phyloP scores from a whole-genome alignment of 1,284 basidiomycete species.

The Polyporus tsugae region DNA sequence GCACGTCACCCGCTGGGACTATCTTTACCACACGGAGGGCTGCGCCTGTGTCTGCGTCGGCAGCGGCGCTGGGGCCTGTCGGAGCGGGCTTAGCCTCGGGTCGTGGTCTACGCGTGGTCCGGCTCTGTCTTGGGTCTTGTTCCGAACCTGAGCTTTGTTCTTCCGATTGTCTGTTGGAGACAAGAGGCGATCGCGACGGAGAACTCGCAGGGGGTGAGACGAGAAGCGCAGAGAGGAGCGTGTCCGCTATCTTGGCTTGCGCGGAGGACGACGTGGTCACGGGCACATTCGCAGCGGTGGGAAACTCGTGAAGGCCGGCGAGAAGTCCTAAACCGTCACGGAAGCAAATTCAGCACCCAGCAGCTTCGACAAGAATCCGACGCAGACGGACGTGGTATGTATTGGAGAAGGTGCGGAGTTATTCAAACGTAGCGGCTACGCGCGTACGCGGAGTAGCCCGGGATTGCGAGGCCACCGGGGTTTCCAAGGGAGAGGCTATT shows the following conservation, averaged over 20 bases:
- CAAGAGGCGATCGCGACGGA: constrained; percentile 1
- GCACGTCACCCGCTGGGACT: constrained; percentile 66
- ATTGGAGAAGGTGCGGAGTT: neutral
- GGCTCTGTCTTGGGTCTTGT: constrained; percentile 6
- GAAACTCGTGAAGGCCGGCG: constrained; percentile 89
- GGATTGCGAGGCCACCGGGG: neutral
- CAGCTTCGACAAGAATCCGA: neutral
- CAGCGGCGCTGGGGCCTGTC: neutral
- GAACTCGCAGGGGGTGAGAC: constrained; percentile 34
- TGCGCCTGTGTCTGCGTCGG: neutral
- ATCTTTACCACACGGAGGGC: constrained; percentile 53
- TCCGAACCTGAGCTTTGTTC: neutral
- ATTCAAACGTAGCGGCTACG: neutral
- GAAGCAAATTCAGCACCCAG: constrained; percentile 23
- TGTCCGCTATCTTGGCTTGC: constrained; percentile 47
- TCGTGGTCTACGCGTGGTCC: constrained; percentile 2
- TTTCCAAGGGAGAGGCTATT: neutral
- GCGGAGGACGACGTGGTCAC: constrained; percentile 44
- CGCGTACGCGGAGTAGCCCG: neutral
- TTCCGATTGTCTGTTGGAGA: neutral
- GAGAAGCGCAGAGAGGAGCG: constrained; percentile 55
- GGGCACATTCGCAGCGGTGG: constrained; percentile 61
- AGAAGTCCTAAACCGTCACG: constrained; percentile 71
- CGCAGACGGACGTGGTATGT: neutral
- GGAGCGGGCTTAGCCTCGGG: constrained; percentile 6